Evolutionary conservation across 73 alveolate genomes (phyloP).

Genomic region (Durusdinium trenchii): DNA sequence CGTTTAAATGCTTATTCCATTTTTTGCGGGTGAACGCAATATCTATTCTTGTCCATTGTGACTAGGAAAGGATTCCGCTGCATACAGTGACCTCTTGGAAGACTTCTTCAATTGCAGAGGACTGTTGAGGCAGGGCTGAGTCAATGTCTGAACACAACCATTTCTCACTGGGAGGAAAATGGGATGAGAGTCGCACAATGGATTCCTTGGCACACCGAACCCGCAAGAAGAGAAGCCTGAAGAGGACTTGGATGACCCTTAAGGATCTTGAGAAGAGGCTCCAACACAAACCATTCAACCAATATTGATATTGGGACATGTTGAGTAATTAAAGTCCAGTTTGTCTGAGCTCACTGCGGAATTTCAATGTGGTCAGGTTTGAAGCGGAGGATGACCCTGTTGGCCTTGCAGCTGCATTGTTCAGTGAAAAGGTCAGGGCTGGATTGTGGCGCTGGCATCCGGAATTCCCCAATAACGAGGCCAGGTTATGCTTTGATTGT

Average conservation of each 20-base stretch:
- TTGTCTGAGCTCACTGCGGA: no score
- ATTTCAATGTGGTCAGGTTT: neutral
- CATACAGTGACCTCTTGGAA: conserved; percentile 15
- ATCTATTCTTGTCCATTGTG: no score
- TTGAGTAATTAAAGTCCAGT: no score
- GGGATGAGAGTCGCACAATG: neutral
- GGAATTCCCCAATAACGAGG: neutral
- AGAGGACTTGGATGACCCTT: neutral
- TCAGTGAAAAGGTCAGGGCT: neutral
- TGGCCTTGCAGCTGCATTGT: neutral
- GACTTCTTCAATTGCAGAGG: neutral
- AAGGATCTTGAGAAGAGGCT: neutral
- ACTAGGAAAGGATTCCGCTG: neutral
- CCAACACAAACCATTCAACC: no score
- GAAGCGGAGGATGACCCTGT: neutral
- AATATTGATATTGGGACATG: no score
- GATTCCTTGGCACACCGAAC: neutral
- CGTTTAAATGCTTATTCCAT: no score
- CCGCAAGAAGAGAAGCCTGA: neutral
- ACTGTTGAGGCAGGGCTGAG: neutral
- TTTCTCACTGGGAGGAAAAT: neutral
- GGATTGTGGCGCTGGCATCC: neutral
- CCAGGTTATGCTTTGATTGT: neutral
- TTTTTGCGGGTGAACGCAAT: no score
- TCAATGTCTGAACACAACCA: neutral